A percentile compares a stretch with the other conserved stretches of the same genome.
phyloP scores from a whole-genome alignment of 2,329 filamentous ascomycete species.

The Xenosphaeropsis pyriputrescens region DNA sequence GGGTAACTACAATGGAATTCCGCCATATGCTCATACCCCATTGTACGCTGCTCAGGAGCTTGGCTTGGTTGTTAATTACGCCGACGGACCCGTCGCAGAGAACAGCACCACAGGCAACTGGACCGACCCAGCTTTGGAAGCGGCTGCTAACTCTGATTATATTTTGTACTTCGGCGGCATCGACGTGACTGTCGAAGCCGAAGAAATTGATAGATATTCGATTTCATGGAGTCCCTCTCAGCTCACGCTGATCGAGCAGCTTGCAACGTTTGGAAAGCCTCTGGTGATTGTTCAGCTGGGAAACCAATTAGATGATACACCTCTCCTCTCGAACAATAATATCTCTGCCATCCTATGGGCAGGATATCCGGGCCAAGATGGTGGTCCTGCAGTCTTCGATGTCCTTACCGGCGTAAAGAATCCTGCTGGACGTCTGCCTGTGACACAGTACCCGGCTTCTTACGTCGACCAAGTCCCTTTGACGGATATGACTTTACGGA shows the following conservation, averaged over 20 bases:
- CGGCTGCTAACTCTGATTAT: slow-evolving; percentile 28
- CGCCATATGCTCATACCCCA: slow-evolving; percentile 8
- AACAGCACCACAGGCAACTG: slow-evolving; percentile 17
- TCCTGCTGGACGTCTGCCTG: slow-evolving; percentile 36
- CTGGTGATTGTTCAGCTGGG: slow-evolving; percentile 36
- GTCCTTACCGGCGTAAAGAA: slow-evolving; percentile 32
- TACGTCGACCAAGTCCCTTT: slow-evolving; percentile 34
- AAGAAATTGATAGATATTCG: slow-evolving; percentile 30
- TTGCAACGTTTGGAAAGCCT: slow-evolving; percentile 30
- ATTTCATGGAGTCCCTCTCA: slow-evolving; percentile 37
- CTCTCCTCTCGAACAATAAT: slow-evolving; percentile 28
- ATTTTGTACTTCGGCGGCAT: slow-evolving; percentile 41
- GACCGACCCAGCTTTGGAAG: slow-evolving; percentile 17
- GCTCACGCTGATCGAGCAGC: slow-evolving; percentile 30
- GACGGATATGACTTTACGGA: slow-evolving; percentile 39
- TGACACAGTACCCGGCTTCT: slow-evolving; percentile 37
- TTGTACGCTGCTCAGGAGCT: slow-evolving; percentile 30
- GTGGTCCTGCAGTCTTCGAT: slow-evolving; percentile 37
- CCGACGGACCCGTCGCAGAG: slow-evolving; percentile 17
- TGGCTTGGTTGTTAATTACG: slow-evolving; percentile 23
- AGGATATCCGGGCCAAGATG: slow-evolving; percentile 44
- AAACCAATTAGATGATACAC: slow-evolving; percentile 33
- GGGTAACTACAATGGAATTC: slow-evolving; percentile 10
- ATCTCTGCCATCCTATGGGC: slow-evolving; percentile 39
- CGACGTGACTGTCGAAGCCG: slow-evolving; percentile 34